These are phyloP conservation scores for Rhizopogon rudus DNA, from an alignment of 768 basidiomycete species.

Conservation along the genomic window DNA sequence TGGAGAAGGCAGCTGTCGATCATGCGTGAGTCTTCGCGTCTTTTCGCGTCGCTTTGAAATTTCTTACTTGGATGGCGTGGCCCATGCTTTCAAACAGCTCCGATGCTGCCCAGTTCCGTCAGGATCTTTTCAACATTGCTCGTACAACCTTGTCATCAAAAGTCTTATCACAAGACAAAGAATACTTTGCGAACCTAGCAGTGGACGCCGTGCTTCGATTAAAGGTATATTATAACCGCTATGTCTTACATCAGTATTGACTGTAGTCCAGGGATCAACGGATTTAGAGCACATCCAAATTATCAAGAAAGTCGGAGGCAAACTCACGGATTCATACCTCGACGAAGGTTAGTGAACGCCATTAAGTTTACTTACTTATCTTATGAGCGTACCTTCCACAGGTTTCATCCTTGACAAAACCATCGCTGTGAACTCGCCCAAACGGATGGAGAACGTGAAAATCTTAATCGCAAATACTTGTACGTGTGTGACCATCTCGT, in stretches of 20 bases:
- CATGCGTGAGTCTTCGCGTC: constrained; percentile 56
- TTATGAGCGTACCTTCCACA: constrained; percentile 21
- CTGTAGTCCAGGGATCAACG: constrained; percentile 69
- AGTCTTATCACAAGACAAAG: constrained; percentile 94
- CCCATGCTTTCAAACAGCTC: constrained; percentile 37
- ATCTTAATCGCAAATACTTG: constrained; percentile 99
- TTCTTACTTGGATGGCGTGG: not conserved
- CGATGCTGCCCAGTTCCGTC: constrained; percentile 70
- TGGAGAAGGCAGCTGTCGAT: constrained; percentile 81
- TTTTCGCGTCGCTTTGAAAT: not conserved
- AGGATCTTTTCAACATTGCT: constrained; percentile 95
- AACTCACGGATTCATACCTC: constrained; percentile 95
- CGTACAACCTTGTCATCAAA: constrained; percentile 94
- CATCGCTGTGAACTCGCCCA: constrained; percentile 92
- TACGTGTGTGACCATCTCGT: constrained; percentile 32
- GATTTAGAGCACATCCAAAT: constrained; percentile 98
- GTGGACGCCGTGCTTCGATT: constrained; percentile 94
- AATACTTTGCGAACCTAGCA: constrained; percentile 96
- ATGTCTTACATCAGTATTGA: constrained; percentile 1
- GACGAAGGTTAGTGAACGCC: constrained; percentile 67
- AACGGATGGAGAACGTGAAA: constrained; percentile 90
- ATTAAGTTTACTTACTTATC: not conserved
- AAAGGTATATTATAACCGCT: constrained; percentile 46
- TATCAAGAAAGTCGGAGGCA: constrained; percentile 99
- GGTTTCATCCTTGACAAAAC: constrained; percentile 98